Conservation (phyloP, 495 filamentous ascomycete species). For the Platismatia glauca region DNA sequence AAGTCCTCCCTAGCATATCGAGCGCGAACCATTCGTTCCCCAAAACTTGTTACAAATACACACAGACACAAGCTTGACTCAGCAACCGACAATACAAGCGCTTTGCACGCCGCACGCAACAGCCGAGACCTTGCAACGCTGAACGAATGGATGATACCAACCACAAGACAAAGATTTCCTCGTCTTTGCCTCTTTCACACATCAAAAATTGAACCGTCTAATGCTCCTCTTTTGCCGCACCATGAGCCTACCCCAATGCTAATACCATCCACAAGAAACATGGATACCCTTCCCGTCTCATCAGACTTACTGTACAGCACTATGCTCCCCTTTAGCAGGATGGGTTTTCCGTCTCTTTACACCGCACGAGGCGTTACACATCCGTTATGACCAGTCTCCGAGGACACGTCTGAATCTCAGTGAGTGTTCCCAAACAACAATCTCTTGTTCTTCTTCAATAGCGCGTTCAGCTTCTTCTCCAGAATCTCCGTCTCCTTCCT, state of each 20-base stretch:
- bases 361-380: not conserved
- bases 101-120: too few species aligned
- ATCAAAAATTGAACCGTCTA: too few species aligned
- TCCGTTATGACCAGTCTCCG: not conserved
- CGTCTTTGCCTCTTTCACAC: too few species aligned
- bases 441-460: conserved; percentile 39
- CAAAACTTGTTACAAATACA: too few species aligned
- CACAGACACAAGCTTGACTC: too few species aligned
- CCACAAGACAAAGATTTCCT: too few species aligned
- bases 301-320: not conserved
- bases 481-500: conserved; percentile 59
- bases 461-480: conserved; percentile 51
- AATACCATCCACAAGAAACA: not conserved
- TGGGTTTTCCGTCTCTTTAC: not conserved
- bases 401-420: not conserved
- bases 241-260: not conserved
- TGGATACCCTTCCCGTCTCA: not conserved
- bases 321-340: not conserved
- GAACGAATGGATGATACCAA: too few species aligned
- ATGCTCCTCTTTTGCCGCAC: too few species aligned
- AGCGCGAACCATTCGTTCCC: too few species aligned
- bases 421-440: conserved; percentile 15
- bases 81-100: too few species aligned
- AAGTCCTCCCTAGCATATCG: too few species aligned
- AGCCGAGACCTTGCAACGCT: too few species aligned